Base-by-base conservation (phyloP, 192 early-diverging fungal species). In the Entophlyctis luteolus region DNA sequence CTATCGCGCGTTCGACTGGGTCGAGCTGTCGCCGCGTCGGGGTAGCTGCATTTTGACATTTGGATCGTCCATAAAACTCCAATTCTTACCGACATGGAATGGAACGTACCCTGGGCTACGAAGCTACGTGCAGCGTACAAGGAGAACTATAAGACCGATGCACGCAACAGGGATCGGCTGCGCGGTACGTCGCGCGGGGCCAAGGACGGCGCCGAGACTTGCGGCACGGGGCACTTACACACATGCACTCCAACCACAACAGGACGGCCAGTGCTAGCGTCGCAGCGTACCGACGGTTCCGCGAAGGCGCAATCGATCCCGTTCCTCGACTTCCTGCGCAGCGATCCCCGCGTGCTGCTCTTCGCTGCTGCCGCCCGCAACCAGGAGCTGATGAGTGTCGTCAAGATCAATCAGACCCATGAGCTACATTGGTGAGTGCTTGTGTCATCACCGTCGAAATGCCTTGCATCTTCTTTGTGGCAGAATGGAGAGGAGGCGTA, bases 341-440 rank as follows among this genome's bases (percentile, higher is more conserved):
- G 82, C 29, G 87, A 91, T 75, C 73, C 73, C 2, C 72, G 82
- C 20, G 84, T 87, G 33, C 67, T 91, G 0, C 48, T 86, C 6
- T 88, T 91, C 56, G 68, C 84, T 20, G 77, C 82, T 34, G 84
- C 89, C 18, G 85, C 89, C 33, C 84, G 86, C 28, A 89, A 89
- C 75, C 74, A 83, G 45, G 80, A 84, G 33, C 70, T 91, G 29
- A 88, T 90, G 80, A 78, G 79, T 0, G 89, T 86, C 48, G 77
- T 89, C 25, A 89, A 90, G 66, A 70, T 77, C 18, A 79, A 79
- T 47, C 87, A 87, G 37, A 73, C 72, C 32, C 88, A 86, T 23
- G 81, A 85, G 65, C 35, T 91, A 27, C 76, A 74, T 45, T 91
- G 89, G 89, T 89, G 69, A 67, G 76, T 45, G 27, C 6, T 28